Percentiles rank a stretch among this genome's conserved stretches.
Conservation (phyloP, 108 stramenopile species). For the Skeletonema tropicum region DNA sequence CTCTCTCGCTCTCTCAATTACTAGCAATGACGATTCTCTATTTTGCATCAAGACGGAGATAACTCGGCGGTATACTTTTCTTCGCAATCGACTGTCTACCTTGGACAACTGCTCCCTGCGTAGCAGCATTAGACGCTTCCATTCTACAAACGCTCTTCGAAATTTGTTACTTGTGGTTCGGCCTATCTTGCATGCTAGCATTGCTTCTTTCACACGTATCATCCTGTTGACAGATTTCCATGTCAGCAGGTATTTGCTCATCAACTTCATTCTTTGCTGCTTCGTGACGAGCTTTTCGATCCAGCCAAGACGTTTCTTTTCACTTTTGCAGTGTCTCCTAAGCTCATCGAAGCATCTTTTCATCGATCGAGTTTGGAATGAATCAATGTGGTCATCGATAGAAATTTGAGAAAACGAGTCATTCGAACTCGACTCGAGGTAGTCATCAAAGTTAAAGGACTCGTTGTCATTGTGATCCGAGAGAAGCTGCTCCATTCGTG, state of each 20-base stretch:
- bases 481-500: slow-evolving; percentile 18
- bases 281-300: slow-evolving; percentile 18
- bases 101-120: neutral
- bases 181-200: slow-evolving; percentile 19
- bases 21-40: neutral
- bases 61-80: neutral
- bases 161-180: slow-evolving; percentile 24
- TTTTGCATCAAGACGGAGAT: neutral
- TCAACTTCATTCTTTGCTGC: slow-evolving; percentile 4
- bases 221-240: slow-evolving; percentile 23
- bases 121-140: slow-evolving; percentile 8
- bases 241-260: slow-evolving; percentile 10
- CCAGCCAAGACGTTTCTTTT: slow-evolving; percentile 28
- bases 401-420: neutral
- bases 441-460: neutral
- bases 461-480: neutral
- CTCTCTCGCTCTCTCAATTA: neutral
- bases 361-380: neutral
- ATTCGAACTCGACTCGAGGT: neutral
- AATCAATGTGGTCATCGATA: neutral
- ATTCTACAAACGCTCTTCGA: slow-evolving; percentile 14
- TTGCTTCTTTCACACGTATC: slow-evolving; percentile 11
- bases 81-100: neutral
- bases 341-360: slow-evolving; percentile 1
- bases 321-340: neutral